Base-by-base conservation (phyloP, 495 filamentous ascomycete species). In the Extremus antarcticus region DNA sequence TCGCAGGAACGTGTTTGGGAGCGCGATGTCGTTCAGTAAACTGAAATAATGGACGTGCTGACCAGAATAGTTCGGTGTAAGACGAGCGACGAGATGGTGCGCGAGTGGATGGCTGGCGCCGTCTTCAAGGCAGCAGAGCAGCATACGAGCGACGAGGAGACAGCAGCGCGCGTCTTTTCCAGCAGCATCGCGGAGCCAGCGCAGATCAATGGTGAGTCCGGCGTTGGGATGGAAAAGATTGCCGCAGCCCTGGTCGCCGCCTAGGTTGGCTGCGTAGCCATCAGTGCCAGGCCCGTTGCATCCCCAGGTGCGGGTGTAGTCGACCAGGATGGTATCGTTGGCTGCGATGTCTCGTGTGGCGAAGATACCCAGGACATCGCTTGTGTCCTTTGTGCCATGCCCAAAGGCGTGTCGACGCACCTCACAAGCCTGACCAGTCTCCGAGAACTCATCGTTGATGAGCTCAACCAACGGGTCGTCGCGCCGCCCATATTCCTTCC, bases 301-400 rank as follows among this genome's bases (percentile, higher is more conserved):
- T 3, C 57, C 57, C 52, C 52, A 60, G 1, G 25, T 43, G 19
- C 19, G 15, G 4, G 45, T 60, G 22, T 51, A 2, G 29, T 60
- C 53, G 25, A 53, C 16, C 2, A 60, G 3, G 15, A 60, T 23
- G 2, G n/a, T 23, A 1, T n/a, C 25, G 25, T 41, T 21, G 2
- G n/a, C 19, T 2, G 25, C 24, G 3, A 60, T 17, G 32, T 51
- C 57, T 15, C 39, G 10, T 10, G 40, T 24, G 11, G 53, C 57
- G 47, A 60, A 60, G 25, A 60, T 48, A 13, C 57, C 57, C 1
- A 59, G 52, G 32, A 59, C n/a, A 13, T 59, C 57, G 29, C 35
- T 16, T 17, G n/a, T 47, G 2, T 46, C 54, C 9, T 43, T 35
- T 3, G 10, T 3, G n/a, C 24, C 25, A n/a, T 1, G 20, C 25